phyloP scores from a whole-genome alignment of 2,329 filamentous ascomycete species.

The Hymenoscyphus salicellus region DNA sequence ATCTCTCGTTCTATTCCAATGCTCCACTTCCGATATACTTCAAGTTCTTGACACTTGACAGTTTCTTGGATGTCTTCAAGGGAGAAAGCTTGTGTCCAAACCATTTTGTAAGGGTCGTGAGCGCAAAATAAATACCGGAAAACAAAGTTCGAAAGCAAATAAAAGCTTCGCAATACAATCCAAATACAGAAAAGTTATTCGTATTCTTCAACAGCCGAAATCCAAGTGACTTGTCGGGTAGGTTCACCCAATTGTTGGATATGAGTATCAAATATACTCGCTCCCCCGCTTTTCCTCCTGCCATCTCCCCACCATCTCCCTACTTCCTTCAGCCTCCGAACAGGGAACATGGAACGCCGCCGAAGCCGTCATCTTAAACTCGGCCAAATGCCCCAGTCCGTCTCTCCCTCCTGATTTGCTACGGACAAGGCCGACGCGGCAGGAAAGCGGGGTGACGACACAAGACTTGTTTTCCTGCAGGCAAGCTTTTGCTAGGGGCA shows the following conservation, averaged over 20 bases:
- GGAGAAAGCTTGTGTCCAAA: no score
- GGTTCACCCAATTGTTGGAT: background rate
- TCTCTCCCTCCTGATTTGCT: background rate
- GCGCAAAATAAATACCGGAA: background rate
- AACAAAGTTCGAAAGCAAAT: background rate
- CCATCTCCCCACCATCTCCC: background rate
- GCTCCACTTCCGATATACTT: background rate
- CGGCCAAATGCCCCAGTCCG: background rate
- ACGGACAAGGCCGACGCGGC: background rate
- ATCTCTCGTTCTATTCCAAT: background rate
- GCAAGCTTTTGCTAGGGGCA: background rate
- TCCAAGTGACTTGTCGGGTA: background rate
- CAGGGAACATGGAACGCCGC: background rate
- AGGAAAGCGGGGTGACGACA: background rate
- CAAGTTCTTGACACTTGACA: background rate
- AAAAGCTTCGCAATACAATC: background rate
- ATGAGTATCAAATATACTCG: background rate
- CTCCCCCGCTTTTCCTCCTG: background rate
- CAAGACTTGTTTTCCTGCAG: background rate
- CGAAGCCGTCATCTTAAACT: background rate
- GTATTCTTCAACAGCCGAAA: background rate
- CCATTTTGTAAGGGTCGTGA: background rate
- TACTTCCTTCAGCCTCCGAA: background rate
- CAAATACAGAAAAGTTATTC: background rate
- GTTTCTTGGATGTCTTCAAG: background rate